Percentiles rank a stretch among this genome's conserved stretches.
phyloP scores from a whole-genome alignment of 2,329 filamentous ascomycete genomes.

The Exophiala spinifera region DNA sequence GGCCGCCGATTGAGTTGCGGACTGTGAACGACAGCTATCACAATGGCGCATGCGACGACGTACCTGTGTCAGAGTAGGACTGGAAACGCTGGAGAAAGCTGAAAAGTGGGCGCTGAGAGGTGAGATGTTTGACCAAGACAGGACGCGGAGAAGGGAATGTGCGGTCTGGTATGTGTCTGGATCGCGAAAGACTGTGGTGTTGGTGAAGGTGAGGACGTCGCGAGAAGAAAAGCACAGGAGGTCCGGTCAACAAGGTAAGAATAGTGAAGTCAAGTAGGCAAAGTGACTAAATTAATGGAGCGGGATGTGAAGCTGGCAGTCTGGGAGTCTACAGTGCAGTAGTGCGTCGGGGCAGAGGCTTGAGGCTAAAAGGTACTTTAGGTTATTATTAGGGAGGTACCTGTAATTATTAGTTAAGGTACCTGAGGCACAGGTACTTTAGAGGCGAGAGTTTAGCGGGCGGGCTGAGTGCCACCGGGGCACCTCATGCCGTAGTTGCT shows the following conservation, averaged over 20 bases:
- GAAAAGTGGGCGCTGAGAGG: not conserved
- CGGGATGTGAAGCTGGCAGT: not conserved
- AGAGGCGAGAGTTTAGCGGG: too few relatives aligned
- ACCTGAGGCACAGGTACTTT: too few relatives aligned
- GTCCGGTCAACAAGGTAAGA: constrained; percentile 8
- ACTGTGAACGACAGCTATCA: too few relatives aligned
- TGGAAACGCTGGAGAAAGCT: not conserved
- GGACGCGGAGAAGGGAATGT: too few relatives aligned
- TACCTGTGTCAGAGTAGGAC: not conserved
- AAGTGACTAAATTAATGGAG: not conserved
- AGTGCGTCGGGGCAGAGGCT: not conserved
- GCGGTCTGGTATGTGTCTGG: not conserved
- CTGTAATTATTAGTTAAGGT: too few relatives aligned
- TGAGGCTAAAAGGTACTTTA: not conserved
- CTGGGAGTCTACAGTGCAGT: too few relatives aligned
- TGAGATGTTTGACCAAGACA: not conserved
- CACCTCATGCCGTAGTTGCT: not conserved
- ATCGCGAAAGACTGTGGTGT: not conserved
- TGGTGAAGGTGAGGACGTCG: not conserved
- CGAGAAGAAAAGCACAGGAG: not conserved
- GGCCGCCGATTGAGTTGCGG: too few relatives aligned
- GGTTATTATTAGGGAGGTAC: too few relatives aligned
- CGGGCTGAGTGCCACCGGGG: too few relatives aligned
- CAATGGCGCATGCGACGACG: too few relatives aligned
- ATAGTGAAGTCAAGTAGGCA: not conserved